Percentiles rank a stretch among this genome's conserved stretches.
Evolutionary conservation across 129 eudicot species (phyloP).

Genomic region (Artemisia annua): DNA sequence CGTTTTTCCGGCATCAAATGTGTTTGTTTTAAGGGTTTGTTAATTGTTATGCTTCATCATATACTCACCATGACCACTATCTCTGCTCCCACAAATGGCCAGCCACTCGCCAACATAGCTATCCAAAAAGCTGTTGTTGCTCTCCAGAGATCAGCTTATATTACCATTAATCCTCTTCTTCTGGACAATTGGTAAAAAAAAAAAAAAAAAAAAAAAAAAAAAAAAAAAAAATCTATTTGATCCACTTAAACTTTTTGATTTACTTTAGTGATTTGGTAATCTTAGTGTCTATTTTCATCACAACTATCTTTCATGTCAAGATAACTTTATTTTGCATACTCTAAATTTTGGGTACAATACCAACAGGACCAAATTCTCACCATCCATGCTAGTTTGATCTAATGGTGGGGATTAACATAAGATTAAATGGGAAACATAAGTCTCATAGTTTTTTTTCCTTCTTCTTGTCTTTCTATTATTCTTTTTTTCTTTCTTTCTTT

Average conservation of each 20-base stretch:
- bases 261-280: not conserved
- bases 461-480: too few species aligned
- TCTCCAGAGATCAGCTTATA: conserved; percentile 38
- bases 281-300: not conserved
- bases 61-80: too few species aligned
- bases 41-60: too few species aligned
- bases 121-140: conserved; percentile 47
- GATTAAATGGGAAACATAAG: too few species aligned
- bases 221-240: not conserved
- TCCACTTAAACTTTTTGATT: not conserved
- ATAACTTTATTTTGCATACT: too few species aligned
- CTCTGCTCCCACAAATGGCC: conserved; percentile 35
- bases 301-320: not conserved
- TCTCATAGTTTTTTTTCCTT: too few species aligned
- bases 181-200: conserved; percentile 55
- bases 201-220: too few species aligned
- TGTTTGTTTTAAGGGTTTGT: not conserved
- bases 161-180: conserved; percentile 50
- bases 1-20: conserved; percentile 3
- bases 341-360: too few species aligned
- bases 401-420: too few species aligned
- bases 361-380: too few species aligned
- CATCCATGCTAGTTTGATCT: too few species aligned
- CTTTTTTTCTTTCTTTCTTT: too few species aligned
- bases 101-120: conserved; percentile 65